Conservation (phyloP, 495 filamentous ascomycete genomes). For the Aspergillus funiculosus region DNA sequence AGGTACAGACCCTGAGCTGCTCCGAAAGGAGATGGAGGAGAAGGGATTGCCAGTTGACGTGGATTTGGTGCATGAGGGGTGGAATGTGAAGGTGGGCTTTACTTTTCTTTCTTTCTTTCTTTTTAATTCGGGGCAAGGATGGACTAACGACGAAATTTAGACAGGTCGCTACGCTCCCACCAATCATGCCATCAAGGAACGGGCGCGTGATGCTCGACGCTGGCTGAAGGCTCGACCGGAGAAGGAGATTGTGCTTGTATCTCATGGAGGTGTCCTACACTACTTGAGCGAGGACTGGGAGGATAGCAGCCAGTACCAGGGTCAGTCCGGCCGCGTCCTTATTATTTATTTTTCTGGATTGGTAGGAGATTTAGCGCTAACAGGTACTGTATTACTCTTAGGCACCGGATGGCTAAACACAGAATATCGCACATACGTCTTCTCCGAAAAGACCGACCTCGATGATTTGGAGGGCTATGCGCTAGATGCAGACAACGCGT, state of each 20-base stretch:
- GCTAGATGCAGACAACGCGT: conserved; percentile 51
- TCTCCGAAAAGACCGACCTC: conserved; percentile 43
- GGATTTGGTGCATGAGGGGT: conserved; percentile 51
- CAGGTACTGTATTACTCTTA: conserved; percentile 9
- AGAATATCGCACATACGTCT: conserved; percentile 71
- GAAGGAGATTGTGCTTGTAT: conserved; percentile 64
- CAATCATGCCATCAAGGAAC: conserved; percentile 50
- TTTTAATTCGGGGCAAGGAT: not conserved
- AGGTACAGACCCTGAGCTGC: conserved; percentile 49
- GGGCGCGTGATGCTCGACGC: conserved; percentile 59
- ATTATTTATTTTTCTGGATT: not conserved
- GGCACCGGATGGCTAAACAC: conserved; percentile 84
- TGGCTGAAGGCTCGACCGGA: conserved; percentile 57
- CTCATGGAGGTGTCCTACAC: conserved; percentile 65
- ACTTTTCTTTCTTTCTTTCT: not conserved
- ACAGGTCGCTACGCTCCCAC: conserved; percentile 53
- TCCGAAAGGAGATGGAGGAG: conserved; percentile 60
- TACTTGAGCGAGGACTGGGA: conserved; percentile 83
- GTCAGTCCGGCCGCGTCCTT: conserved; percentile 29
- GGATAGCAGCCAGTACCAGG: conserved; percentile 50
- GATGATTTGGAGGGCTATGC: conserved; percentile 35
- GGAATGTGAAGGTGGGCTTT: conserved; percentile 59
- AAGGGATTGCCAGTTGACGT: conserved; percentile 57
- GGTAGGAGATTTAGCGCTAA: not conserved
- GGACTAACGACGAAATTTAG: conserved; percentile 17